Percentiles rank a stretch among this genome's conserved stretches.
phyloP scores from a whole-genome alignment of 306 rosid species.

The Trifolium pratense region DNA sequence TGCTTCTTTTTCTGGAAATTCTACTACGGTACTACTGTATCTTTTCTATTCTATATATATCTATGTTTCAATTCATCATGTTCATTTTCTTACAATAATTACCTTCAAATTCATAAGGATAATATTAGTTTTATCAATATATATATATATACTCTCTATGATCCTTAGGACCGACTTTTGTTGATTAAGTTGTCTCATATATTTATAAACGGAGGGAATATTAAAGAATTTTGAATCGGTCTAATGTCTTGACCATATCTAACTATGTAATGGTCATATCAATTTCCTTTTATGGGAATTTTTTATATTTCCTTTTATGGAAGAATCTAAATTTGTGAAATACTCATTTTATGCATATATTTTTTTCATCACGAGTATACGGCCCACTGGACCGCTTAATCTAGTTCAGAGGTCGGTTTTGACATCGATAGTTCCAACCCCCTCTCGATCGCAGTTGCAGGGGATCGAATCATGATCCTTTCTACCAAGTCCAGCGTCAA shows the following conservation, averaged over 20 bases:
- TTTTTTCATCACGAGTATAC: too few relatives aligned
- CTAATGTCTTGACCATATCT: not conserved
- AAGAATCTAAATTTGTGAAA: not conserved
- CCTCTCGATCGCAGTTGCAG: too few relatives aligned
- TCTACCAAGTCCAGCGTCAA: too few relatives aligned
- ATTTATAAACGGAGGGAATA: too few relatives aligned
- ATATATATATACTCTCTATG: too few relatives aligned
- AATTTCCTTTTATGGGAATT: not conserved
- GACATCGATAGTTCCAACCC: too few relatives aligned
- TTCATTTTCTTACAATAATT: not conserved
- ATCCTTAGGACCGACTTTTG: too few relatives aligned
- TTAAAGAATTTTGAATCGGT: not conserved
- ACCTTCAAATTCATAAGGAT: not conserved
- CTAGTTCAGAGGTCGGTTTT: too few relatives aligned
- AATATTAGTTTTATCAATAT: too few relatives aligned
- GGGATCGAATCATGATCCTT: too few relatives aligned
- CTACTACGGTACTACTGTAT: not conserved
- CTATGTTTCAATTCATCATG: not conserved
- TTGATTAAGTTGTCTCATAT: too few relatives aligned
- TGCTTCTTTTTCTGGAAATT: not conserved
- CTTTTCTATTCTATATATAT: constrained; percentile 5
- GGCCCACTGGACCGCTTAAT: too few relatives aligned
- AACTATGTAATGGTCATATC: not conserved
- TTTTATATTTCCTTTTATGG: not conserved
- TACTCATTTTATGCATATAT: not conserved